Evolutionary conservation across 768 basidiomycete species (phyloP), one percentile per base, ranked within the genome.

Genomic region (Kwoniella dendrophila): DNA sequence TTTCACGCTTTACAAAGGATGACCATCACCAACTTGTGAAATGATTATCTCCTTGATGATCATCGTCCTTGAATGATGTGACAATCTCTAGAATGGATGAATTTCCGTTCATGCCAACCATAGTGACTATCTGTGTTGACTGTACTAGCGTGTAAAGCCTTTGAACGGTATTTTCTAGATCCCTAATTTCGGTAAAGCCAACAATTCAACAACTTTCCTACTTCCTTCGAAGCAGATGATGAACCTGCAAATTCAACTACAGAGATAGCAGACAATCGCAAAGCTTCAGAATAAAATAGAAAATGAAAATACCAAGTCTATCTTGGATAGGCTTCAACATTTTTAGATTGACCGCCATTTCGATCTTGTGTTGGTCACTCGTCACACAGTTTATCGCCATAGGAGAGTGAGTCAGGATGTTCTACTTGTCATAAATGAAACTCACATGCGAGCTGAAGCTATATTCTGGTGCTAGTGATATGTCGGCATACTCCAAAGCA

Each of bases 301-400:
- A 54, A 11, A 71, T 68, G 49, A 41, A 43, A 10, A 40, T 22
- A 29, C 68, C 68, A 36, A 63, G 56, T 11, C 32, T 58, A 14
- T 45, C 49, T 11, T 74, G 73, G 70, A 41, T 63, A n/a, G 68
- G 60, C 2, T 62, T 64, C 57, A 74, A 74, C 45, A 18, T 70
- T 40, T 58, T 74, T 27, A 66, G 73, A 7, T 43, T 74, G 48
- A 45, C 59, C 8, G 68, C 66, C 11, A 34, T 68, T 1, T 52
- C 63, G 20, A 64, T 71, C 22, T 26, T 72, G 7, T 48, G 44
- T 18, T 74, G 73, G 73, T 59, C 68, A 26, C 40, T 74, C 43
- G 64, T 69, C 10, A 70, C 58, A 11, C 70, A 71, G 49, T 72
- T 72, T 54, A 60, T 72, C 14, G 58, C 60, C 0, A 43, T 74